Conservation (phyloP, 140 eudicot genomes). For the Erigeron philadelphicus region DNA sequence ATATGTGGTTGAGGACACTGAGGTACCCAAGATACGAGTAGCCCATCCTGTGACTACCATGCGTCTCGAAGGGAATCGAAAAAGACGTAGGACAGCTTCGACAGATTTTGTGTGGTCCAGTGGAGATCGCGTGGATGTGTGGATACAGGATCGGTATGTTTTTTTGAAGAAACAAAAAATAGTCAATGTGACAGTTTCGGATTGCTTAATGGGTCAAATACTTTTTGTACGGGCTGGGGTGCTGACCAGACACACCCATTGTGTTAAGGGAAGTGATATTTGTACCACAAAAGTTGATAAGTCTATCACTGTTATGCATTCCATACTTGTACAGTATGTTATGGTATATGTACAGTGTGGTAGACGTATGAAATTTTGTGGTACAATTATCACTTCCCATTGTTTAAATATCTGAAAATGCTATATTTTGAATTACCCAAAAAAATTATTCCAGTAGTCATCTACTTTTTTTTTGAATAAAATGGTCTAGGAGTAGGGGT, state of each 20-base stretch:
- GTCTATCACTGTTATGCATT: too few species aligned
- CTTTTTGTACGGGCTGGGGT: background rate
- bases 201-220: too few species aligned
- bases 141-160: slow-evolving; percentile 68
- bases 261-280: too few species aligned
- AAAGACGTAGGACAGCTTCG: slow-evolving; percentile 69
- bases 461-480: background rate
- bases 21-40: slow-evolving; percentile 65
- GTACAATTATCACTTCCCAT: too few species aligned
- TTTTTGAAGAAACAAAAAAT: background rate
- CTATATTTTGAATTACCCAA: too few species aligned
- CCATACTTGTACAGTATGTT: too few species aligned
- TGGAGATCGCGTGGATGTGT: slow-evolving; percentile 91
- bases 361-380: background rate
- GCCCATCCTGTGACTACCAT: slow-evolving; percentile 56
- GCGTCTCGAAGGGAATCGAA: slow-evolving; percentile 57
- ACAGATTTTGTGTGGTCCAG: slow-evolving; percentile 58
- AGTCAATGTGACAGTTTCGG: background rate
- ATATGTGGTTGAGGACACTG: slow-evolving; percentile 45
- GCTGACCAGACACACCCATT: too few species aligned
- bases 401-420: too few species aligned
- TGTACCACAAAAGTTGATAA: too few species aligned
- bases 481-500: background rate
- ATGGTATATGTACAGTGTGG: too few species aligned
- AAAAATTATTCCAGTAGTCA: background rate